Conservation (phyloP, 495 filamentous ascomycete genomes). For the Echria macrotheca region DNA sequence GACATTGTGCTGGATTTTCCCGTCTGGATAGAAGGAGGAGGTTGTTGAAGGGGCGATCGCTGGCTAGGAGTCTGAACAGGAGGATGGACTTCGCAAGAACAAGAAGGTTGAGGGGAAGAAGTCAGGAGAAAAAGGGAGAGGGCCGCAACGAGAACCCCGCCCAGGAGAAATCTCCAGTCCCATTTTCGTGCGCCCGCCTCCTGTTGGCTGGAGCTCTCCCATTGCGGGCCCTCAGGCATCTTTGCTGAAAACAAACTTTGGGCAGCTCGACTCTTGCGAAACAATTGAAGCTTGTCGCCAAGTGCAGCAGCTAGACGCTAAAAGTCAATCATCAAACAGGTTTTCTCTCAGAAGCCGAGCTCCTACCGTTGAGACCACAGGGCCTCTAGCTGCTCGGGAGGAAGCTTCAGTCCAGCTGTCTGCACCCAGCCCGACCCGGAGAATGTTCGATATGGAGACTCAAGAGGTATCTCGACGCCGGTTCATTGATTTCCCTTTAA, state of each 20-base stretch:
- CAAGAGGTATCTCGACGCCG: too few relatives aligned
- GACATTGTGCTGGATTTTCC: conserved; percentile 61
- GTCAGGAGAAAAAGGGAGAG: conserved; percentile 20
- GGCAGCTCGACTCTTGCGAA: too few relatives aligned
- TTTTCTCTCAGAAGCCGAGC: too few relatives aligned
- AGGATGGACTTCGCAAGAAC: conserved; percentile 9
- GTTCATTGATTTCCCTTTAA: too few relatives aligned
- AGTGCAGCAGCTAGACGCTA: too few relatives aligned
- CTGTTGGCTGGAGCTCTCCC: conserved; percentile 7
- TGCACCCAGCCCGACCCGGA: too few relatives aligned
- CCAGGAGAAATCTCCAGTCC: conserved; percentile 11
- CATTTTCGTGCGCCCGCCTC: conserved; percentile 2
- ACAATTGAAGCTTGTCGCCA: too few relatives aligned
- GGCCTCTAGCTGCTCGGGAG: too few relatives aligned
- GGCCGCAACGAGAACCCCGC: conserved; percentile 17
- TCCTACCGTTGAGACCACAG: too few relatives aligned
- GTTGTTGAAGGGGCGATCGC: conserved; percentile 29
- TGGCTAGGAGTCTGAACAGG: conserved; percentile 23
- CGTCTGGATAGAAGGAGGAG: conserved; percentile 27
- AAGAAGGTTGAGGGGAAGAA: conserved; percentile 11
- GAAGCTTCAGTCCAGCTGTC: too few relatives aligned
- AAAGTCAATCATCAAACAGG: too few relatives aligned
- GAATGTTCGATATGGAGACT: too few relatives aligned
- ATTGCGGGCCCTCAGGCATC: conserved; percentile 2
- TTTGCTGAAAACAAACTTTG: background rate